Base-by-base conservation (phyloP, 2,329 filamentous ascomycete species). In the Aspergillus arachidicola region DNA sequence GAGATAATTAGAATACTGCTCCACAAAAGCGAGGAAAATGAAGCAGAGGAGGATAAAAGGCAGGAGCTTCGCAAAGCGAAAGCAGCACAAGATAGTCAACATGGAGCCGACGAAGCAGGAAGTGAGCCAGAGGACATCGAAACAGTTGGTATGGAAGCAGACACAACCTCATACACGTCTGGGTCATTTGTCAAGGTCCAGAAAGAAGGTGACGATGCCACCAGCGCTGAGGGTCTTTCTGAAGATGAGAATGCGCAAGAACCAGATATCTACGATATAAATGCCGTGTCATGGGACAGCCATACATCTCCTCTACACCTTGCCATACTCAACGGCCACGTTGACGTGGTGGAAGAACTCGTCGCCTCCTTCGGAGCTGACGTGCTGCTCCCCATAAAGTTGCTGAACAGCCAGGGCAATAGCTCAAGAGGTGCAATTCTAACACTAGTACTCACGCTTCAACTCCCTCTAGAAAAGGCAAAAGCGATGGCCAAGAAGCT, bases 221-320 rank as follows among this genome's bases (percentile, higher is more conserved):
- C 71, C 0, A 71, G 76, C 1, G 79, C 83, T 34, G 80, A 84
- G 1, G 78, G 75, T 11, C 69, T 83, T 1, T 80, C 83, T 0
- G 85, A 79, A 11, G 78, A 89, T 6, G 86, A 87, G 7, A 81
- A 85, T 26, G 83, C 87, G 1, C 84, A 89, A 11, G 90, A 91
- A 23, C 91, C 92, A 0, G 92, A 96, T 75, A 85, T 94, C 58
- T 94, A 91, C 74, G 88, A 95, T 68, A 84, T 94, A 64, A 89
- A 96, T 67, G 85, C 90, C 1, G 73, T 91, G n/a, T 87, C 91
- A 1, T 96, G 93, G 93, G 92, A 96, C 69, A 85, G 84, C 6
- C 87, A 89, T 5, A 86, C 88, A 62, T 91, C 90, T 14, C 87
- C 93, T 1, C 82, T 96, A 6, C 93, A 96, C 74, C 83, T 93